Evolutionary conservation across 2,329 filamentous ascomycete genomes (phyloP).

Genomic region (Celoporthe dispersa): DNA sequence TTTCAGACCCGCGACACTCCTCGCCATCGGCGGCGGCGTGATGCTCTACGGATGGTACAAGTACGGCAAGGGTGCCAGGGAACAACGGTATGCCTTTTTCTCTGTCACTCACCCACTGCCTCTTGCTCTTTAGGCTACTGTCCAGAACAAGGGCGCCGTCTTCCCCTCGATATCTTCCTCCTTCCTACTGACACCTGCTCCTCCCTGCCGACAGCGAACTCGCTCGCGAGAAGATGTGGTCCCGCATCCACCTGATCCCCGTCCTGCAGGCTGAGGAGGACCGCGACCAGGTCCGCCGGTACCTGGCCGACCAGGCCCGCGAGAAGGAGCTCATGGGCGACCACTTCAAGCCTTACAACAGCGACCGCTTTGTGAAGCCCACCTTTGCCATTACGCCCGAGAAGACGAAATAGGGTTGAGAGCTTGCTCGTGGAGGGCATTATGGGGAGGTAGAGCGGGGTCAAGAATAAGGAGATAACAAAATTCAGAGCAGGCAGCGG

Average conservation of each 20-base stretch:
- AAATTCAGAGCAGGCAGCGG: background rate
- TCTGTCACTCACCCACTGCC: background rate
- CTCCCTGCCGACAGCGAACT: constrained; percentile 70
- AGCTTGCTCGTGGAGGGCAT: constrained; percentile 14
- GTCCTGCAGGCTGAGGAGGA: constrained; percentile 96
- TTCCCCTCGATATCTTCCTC: background rate
- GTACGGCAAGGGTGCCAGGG: constrained; percentile 79
- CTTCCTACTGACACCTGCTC: constrained; percentile 4
- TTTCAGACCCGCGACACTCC: constrained; percentile 81
- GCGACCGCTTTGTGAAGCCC: constrained; percentile 83
- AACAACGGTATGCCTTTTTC: constrained; percentile 76
- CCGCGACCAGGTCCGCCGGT: constrained; percentile 86
- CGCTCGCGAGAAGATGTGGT: constrained; percentile 97
- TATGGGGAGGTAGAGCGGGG: background rate
- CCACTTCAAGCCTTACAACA: constrained; percentile 84
- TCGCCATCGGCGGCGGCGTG: constrained; percentile 75
- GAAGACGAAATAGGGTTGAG: constrained; percentile 52
- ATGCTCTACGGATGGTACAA: constrained; percentile 94
- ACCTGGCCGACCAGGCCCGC: constrained; percentile 83
- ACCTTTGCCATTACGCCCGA: constrained; percentile 75
- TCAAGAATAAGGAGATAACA: background rate
- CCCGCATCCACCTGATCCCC: constrained; percentile 91
- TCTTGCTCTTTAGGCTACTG: too few species aligned
- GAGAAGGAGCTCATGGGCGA: constrained; percentile 90
- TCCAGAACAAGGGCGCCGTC: too few species aligned